Percentiles rank a stretch among this genome's conserved stretches.
phyloP scores from a whole-genome alignment of 805 yeast species.

The Jamesozyma piceae region DNA sequence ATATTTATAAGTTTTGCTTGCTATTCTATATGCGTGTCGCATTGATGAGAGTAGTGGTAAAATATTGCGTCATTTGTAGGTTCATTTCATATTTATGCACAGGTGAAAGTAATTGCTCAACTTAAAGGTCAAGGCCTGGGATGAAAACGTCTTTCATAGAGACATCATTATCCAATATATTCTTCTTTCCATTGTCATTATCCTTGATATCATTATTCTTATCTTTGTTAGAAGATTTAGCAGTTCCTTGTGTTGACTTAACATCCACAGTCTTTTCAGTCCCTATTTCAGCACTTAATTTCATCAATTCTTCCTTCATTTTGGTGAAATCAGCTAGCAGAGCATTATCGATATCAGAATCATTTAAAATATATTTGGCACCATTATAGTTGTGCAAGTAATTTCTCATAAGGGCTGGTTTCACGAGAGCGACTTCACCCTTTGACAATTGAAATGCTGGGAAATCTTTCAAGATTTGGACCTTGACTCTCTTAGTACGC shows the following conservation, averaged over 20 bases:
- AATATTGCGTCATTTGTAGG: too few species aligned
- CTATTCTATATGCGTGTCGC: too few species aligned
- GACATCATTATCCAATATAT: constrained; percentile 13
- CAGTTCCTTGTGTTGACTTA: not conserved
- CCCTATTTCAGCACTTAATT: not conserved
- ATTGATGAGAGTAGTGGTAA: too few species aligned
- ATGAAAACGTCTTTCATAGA: constrained; percentile 22
- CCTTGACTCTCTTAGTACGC: constrained; percentile 48
- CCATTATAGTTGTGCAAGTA: constrained; percentile 60
- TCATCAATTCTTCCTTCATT: constrained; percentile 2
- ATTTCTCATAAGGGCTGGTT: constrained; percentile 78
- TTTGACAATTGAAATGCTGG: constrained; percentile 46
- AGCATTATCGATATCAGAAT: constrained; percentile 12
- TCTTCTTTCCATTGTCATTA: constrained; percentile 7
- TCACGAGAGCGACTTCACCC: constrained; percentile 69
- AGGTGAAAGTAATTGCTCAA: too few species aligned
- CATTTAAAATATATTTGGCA: constrained; percentile 54
- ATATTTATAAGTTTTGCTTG: too few species aligned
- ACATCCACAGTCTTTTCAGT: constrained; percentile 1
- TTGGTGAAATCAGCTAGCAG: constrained; percentile 8
- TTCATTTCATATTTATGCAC: too few species aligned
- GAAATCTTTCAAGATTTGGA: constrained; percentile 66
- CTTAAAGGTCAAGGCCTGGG: constrained; percentile 25
- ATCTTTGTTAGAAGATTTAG: not conserved
- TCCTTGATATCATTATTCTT: constrained; percentile 1